phyloP scores from a whole-genome alignment of 2,329 filamentous ascomycete species.

The Alternaria solani region DNA sequence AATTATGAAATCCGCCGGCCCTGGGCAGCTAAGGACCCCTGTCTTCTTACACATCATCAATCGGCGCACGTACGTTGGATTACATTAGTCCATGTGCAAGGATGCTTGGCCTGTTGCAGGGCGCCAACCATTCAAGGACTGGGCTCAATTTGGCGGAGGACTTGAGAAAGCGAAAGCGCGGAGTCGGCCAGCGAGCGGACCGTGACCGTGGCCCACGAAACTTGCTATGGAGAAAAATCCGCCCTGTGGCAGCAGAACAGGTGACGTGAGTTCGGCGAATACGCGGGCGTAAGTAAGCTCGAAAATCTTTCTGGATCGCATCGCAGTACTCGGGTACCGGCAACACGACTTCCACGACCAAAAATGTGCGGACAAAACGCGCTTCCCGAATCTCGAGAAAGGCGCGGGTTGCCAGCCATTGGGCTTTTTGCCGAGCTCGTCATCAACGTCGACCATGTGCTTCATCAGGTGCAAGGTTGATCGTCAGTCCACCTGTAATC shows the following conservation, averaged over 20 bases:
- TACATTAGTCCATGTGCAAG: constrained; percentile 43
- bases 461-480: constrained; percentile 18
- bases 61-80: constrained; percentile 46
- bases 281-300: constrained; percentile 15
- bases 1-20: constrained; percentile 39
- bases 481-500: constrained; percentile 1
- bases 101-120: constrained; percentile 42
- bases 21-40: constrained; percentile 39
- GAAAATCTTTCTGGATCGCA: constrained; percentile 20
- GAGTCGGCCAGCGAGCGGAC: constrained; percentile 43
- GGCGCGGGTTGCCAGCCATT: neutral
- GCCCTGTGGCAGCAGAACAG: constrained; percentile 25
- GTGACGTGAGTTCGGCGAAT: constrained; percentile 31
- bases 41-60: constrained; percentile 40
- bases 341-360: constrained; percentile 31
- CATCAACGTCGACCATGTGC: constrained; percentile 21
- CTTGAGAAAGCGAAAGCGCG: constrained; percentile 45
- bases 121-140: constrained; percentile 49
- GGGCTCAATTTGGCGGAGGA: constrained; percentile 36
- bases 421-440: constrained; percentile 22
- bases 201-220: constrained; percentile 29
- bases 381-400: constrained; percentile 7
- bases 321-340: constrained; percentile 28
- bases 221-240: constrained; percentile 20
- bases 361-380: constrained; percentile 32